Evolutionary conservation across 2,329 filamentous ascomycete genomes (phyloP).

Genomic region (Ophiostoma sp.): DNA sequence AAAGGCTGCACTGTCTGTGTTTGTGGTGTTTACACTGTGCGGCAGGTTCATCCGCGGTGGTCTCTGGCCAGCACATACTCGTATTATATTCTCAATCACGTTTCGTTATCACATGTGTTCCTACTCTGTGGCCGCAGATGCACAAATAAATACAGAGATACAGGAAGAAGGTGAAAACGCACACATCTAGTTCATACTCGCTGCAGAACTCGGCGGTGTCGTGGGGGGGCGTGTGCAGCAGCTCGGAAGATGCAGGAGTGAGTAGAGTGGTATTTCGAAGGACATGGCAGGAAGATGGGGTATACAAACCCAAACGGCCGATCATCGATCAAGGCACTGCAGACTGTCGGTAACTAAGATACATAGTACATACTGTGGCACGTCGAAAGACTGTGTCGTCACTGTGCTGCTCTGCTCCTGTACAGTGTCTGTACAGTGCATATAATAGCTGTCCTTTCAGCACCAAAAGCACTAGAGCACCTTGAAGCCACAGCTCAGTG

Average conservation of each 20-base stretch:
- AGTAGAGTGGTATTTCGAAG: too few species aligned
- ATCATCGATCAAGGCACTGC: neutral
- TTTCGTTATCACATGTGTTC: too few species aligned
- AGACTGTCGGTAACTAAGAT: neutral
- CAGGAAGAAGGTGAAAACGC: neutral
- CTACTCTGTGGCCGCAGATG: too few species aligned
- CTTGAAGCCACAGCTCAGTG: neutral
- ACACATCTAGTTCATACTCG: neutral
- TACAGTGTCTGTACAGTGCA: neutral
- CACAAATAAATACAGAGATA: too few species aligned
- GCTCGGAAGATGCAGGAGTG: slow-evolving; percentile 4
- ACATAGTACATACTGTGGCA: too few species aligned
- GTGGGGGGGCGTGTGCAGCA: slow-evolving; percentile 5
- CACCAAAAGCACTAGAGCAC: neutral
- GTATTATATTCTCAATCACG: too few species aligned
- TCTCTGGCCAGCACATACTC: too few species aligned
- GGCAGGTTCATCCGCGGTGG: neutral
- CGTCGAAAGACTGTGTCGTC: neutral
- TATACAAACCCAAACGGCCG: too few species aligned
- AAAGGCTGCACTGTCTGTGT: neutral
- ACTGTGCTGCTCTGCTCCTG: neutral
- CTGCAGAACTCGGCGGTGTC: neutral
- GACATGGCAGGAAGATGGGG: too few species aligned
- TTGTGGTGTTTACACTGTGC: neutral
- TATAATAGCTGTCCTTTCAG: neutral